These are phyloP conservation scores for Gossypioides kirkii DNA, from an alignment of 345 rosid genomes.

Conservation along the genomic window DNA sequence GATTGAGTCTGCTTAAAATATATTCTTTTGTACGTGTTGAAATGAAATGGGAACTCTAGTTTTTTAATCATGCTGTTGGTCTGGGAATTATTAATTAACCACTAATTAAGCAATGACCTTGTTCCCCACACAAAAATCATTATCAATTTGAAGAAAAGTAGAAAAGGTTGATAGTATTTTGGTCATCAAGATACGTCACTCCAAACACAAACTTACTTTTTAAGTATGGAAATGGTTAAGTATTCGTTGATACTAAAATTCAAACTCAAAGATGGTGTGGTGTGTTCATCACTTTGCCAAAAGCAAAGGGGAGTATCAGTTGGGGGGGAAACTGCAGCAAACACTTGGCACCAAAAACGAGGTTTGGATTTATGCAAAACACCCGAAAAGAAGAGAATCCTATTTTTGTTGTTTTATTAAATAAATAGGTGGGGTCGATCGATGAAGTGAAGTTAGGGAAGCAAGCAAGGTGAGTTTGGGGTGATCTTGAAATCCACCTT, in stretches of 20 bases:
- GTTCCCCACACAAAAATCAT: constrained; percentile 3
- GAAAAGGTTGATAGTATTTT: neutral
- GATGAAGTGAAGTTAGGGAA: neutral
- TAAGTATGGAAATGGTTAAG: neutral
- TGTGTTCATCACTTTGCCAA: constrained; percentile 17
- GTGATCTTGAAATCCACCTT: neutral
- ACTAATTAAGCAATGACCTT: neutral
- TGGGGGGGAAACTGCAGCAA: constrained; percentile 21
- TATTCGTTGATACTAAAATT: too few relatives aligned
- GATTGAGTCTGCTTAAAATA: neutral
- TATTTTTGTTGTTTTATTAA: neutral
- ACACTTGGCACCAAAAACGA: constrained; percentile 27
- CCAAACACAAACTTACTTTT: neutral
- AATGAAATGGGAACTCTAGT: neutral
- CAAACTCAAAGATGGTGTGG: too few relatives aligned
- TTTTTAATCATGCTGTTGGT: neutral
- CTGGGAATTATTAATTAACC: neutral
- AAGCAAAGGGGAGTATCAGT: constrained; percentile 20
- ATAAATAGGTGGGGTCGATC: constrained; percentile 1
- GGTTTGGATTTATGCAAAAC: constrained; percentile 18
- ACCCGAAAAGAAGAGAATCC: neutral
- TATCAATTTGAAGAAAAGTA: neutral
- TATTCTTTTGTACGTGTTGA: neutral
- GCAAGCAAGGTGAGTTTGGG: neutral
- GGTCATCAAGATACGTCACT: neutral